Base-by-base conservation (phyloP, 2,329 filamentous ascomycete species). In the Neophaeococcomyces aloes region DNA sequence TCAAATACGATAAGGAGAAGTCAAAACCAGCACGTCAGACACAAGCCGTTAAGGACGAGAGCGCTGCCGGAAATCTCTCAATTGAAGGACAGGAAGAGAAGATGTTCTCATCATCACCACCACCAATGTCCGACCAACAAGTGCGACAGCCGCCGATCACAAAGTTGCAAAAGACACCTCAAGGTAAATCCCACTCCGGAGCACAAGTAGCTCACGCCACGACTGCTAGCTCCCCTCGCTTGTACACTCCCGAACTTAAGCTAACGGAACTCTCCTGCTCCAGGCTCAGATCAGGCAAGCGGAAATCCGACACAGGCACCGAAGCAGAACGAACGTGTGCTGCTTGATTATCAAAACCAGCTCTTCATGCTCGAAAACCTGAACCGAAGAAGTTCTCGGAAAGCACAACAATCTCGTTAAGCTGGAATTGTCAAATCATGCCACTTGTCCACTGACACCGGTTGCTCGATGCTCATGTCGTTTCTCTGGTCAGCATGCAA, bases 341-440 rank as follows among this genome's bases (percentile, higher is more conserved):
- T 42, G 3, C 30, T 42, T 21, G 39, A 42, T n/a, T 42, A 42
- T 25, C 39, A 42, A 17, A 33, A 42, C 23, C 39, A 42, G 30
- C 31, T 42, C 11, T 42, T 29, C 21, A 27, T 34, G 8, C 39
- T 42, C 23, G 39, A 42, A 42, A 35, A 27, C 21, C 18, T 42
- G 30, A 42, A 42, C n/a, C 39, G 39, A 13, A 18, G 39, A 29
- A 42, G 18, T 11, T 42, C 39, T 27, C 39, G 23, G 15, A 42
- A 42, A 30, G 14, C 31, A 8, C 23, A 31, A 13, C 19, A 42
- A 15, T 30, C 30, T 17, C 31, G 31, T n/a, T 42, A 19, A 42
- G 27, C 23, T 5, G 10, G 5, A 5, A 10, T 27, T 27, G 23
- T 10, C 23, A 27, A n/a, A n/a, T n/a, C n/a, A n/a, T n/a, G n/a